Conservation (phyloP, 257 asterid species). For the Forsythia suspensa region DNA sequence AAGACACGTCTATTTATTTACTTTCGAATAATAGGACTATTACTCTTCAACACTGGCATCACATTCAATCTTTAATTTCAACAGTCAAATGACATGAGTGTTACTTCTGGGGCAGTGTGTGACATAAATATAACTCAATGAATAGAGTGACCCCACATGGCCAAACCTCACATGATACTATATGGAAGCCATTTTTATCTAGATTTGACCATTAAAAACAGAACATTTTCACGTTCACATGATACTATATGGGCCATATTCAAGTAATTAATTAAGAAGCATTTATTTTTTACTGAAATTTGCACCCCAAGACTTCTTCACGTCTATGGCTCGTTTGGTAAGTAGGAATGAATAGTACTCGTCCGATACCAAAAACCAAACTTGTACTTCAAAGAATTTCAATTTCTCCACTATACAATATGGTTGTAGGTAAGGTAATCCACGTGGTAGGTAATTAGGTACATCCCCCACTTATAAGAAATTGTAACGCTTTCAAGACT, state of each 20-base stretch:
- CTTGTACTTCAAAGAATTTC: neutral
- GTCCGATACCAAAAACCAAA: neutral
- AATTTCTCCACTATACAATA: neutral
- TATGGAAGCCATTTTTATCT: neutral
- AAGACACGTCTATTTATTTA: neutral
- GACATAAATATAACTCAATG: conserved; percentile 40
- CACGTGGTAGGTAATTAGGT: conserved; percentile 40
- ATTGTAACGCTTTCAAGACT: neutral
- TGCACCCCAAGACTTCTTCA: conserved; percentile 12
- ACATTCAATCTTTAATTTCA: neutral
- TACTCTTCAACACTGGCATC: conserved; percentile 16
- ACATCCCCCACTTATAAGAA: conserved; percentile 4
- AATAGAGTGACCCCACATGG: conserved; percentile 31
- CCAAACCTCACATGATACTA: conserved; percentile 18
- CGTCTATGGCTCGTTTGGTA: neutral
- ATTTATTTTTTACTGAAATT: neutral
- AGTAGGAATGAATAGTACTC: neutral
- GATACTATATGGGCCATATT: conserved; percentile 13
- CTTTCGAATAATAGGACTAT: neutral
- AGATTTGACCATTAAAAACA: neutral
- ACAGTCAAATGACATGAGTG: conserved; percentile 11
- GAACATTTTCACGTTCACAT: conserved; percentile 23
- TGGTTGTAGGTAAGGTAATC: neutral
- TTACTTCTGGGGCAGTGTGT: conserved; percentile 35
- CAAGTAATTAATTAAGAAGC: conserved; percentile 29